A percentile compares a stretch with the other conserved stretches of the same genome.
These are phyloP conservation scores for Heliamphora pulchella DNA, from an alignment of 179 eudicot species.

Conservation along the genomic window DNA sequence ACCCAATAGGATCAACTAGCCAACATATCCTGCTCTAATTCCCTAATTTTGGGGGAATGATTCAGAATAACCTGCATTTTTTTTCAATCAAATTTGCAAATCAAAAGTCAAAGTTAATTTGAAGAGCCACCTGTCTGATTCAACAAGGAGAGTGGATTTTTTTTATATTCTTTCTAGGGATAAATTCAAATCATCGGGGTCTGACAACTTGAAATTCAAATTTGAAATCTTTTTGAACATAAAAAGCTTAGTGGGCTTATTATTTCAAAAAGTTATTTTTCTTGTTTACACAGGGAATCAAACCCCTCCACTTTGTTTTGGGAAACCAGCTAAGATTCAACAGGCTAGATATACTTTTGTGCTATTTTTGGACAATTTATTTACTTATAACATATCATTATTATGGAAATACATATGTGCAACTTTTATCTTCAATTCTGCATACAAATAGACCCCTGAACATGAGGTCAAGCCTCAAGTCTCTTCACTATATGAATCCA, in stretches of 20 bases:
- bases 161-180: not conserved
- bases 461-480: not conserved
- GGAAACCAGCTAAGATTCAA: not conserved
- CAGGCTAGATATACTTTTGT: not conserved
- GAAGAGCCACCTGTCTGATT: not conserved
- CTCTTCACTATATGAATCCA: too few species aligned
- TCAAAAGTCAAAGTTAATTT: not conserved
- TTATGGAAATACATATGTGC: too few species aligned
- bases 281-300: not conserved
- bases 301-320: not conserved
- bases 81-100: not conserved
- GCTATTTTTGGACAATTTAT: not conserved
- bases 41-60: too few species aligned
- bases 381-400: not conserved
- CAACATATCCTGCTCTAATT: not conserved
- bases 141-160: not conserved
- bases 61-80: too few species aligned
- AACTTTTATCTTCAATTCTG: too few species aligned
- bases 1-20: not conserved
- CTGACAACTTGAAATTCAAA: not conserved
- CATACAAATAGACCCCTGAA: not conserved
- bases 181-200: not conserved
- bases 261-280: too few species aligned
- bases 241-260: not conserved
- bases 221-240: not conserved